A percentile compares a stretch with the other conserved stretches of the same genome.
phyloP scores from a whole-genome alignment of 2,329 filamentous ascomycete genomes.

The Plectosphaerella sp. region DNA sequence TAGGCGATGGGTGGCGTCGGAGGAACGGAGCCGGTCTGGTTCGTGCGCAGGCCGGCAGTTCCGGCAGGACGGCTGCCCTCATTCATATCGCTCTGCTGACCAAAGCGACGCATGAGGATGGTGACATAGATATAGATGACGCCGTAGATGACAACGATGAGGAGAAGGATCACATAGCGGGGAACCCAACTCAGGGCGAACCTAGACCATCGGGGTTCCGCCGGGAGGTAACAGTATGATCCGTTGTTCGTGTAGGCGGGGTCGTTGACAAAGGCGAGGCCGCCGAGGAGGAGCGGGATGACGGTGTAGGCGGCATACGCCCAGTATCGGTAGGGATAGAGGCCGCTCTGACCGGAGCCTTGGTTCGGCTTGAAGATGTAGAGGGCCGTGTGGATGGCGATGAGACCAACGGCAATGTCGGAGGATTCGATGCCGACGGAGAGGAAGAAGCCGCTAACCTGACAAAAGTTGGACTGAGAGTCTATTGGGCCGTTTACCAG shows the following conservation, averaged over 20 bases:
- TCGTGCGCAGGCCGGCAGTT: background rate
- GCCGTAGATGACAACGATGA: conserved; percentile 61
- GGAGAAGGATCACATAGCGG: conserved; percentile 62
- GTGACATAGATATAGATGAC: conserved; percentile 68
- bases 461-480: conserved; percentile 55
- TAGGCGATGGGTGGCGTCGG: conserved; percentile 24
- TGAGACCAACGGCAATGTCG: conserved; percentile 68
- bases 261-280: conserved; percentile 57
- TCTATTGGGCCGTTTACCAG: conserved; percentile 46
- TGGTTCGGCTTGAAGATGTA: conserved; percentile 60
- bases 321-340: conserved; percentile 61
- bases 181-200: conserved; percentile 69
- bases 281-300: conserved; percentile 56
- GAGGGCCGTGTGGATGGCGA: conserved; percentile 67
- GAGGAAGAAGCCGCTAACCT: conserved; percentile 65
- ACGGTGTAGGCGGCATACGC: conserved; percentile 55
- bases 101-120: conserved; percentile 35
- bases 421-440: conserved; percentile 63
- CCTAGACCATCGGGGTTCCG: conserved; percentile 64
- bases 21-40: conserved; percentile 11
- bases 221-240: conserved; percentile 66
- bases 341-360: conserved; percentile 50
- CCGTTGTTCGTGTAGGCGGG: conserved; percentile 58
- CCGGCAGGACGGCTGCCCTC: conserved; percentile 1
- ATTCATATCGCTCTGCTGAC: conserved; percentile 11